A percentile compares a stretch with the other conserved stretches of the same genome.
Evolutionary conservation across 352 stramenopile genomes (phyloP).

Genomic region (Phytopythium kandeliae): DNA sequence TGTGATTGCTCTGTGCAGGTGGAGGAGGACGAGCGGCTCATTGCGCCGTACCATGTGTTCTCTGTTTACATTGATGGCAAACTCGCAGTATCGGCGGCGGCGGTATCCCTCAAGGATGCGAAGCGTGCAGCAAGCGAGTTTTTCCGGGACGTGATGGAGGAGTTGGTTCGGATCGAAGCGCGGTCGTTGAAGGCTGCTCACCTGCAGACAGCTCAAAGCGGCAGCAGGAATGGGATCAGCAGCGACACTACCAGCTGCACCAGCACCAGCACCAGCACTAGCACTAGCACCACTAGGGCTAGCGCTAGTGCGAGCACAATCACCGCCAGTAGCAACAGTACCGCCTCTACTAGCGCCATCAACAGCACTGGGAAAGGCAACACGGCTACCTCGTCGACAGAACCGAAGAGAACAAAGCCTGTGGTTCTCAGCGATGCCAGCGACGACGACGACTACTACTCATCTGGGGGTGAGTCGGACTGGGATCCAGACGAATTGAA

Average conservation of each 20-base stretch:
- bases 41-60: slow-evolving; percentile 40
- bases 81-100: slow-evolving; percentile 49
- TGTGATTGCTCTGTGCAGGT: slow-evolving; percentile 9
- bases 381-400: slow-evolving; percentile 3
- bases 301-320: too few relatives aligned
- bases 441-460: slow-evolving; percentile 55
- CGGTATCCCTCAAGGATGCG: slow-evolving; percentile 62
- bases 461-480: slow-evolving; percentile 24
- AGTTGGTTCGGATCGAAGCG: slow-evolving; percentile 14
- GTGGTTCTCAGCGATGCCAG: slow-evolving; percentile 61
- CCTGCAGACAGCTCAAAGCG: background rate
- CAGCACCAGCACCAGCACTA: background rate
- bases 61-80: slow-evolving; percentile 39
- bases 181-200: too few relatives aligned
- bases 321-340: too few relatives aligned
- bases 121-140: slow-evolving; percentile 68
- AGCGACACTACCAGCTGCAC: background rate
- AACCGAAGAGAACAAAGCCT: slow-evolving; percentile 32
- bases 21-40: slow-evolving; percentile 24
- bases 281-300: background rate
- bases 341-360: background rate
- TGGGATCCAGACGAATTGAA: slow-evolving; percentile 28
- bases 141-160: slow-evolving; percentile 60
- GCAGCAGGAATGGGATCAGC: background rate
- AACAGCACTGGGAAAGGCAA: background rate